These are phyloP conservation scores for Alternaria sp. DNA, from an alignment of 2,329 filamentous ascomycete genomes.

Conservation along the genomic window DNA sequence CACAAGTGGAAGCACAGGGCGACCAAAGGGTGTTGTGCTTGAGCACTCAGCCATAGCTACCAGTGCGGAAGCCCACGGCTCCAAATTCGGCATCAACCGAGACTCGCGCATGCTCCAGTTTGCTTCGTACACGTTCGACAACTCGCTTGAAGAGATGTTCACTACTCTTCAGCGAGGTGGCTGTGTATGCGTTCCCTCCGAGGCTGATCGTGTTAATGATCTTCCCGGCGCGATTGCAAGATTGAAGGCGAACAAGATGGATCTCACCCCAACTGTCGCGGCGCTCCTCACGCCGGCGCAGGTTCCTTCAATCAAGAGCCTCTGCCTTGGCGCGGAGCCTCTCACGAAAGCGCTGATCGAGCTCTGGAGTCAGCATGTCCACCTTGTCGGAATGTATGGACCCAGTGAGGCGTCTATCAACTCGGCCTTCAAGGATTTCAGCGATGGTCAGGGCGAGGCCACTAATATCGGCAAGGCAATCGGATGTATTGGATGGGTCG, in stretches of 20 bases:
- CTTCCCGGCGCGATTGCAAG: constrained; percentile 54
- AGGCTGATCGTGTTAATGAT: constrained; percentile 62
- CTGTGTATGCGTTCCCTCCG: constrained; percentile 63
- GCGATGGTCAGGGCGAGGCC: constrained; percentile 37
- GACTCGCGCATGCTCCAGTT: constrained; percentile 49
- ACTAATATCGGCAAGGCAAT: constrained; percentile 45
- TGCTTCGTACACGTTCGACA: constrained; percentile 63
- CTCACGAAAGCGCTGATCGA: constrained; percentile 44
- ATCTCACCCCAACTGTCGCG: constrained; percentile 68
- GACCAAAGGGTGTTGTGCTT: constrained; percentile 46
- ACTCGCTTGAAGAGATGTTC: constrained; percentile 64
- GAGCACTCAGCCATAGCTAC: constrained; percentile 45
- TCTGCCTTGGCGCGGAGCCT: constrained; percentile 58
- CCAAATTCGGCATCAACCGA: constrained; percentile 34
- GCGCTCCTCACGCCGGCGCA: constrained; percentile 54
- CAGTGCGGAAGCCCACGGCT: constrained; percentile 42
- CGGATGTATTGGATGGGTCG: constrained; percentile 45
- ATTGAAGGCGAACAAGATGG: constrained; percentile 43
- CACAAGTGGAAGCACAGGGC: constrained; percentile 44
- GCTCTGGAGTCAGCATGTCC: constrained; percentile 32
- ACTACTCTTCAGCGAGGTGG: constrained; percentile 62
- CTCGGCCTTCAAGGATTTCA: constrained; percentile 41
- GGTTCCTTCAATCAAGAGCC: constrained; percentile 55
- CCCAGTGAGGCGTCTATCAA: constrained; percentile 47
- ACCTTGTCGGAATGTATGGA: constrained; percentile 43